A percentile compares a stretch with the other conserved stretches of the same genome.
Evolutionary conservation across 306 rosid genomes (phyloP).

Genomic region (Trifolium repens): DNA sequence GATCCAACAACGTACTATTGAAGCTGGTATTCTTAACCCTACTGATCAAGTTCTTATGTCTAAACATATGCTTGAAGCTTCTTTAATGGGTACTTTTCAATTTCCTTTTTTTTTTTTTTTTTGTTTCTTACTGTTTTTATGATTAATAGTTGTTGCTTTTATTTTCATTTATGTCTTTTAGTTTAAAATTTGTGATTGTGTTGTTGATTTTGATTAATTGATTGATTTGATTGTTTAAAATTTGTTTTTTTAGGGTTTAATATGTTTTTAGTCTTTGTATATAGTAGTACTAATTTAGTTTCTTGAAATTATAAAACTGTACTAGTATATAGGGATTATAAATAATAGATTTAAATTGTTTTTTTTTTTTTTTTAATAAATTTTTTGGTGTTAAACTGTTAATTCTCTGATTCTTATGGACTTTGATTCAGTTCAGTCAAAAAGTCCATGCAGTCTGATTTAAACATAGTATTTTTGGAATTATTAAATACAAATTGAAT

Average conservation of each 20-base stretch:
- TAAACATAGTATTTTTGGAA: too few relatives aligned
- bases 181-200: not conserved
- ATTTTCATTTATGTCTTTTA: not conserved
- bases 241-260: not conserved
- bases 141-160: slow-evolving; percentile 11
- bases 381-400: too few relatives aligned
- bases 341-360: too few relatives aligned
- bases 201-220: not conserved
- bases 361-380: too few relatives aligned
- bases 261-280: not conserved
- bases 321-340: too few relatives aligned
- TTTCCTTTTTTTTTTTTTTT: not conserved
- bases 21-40: slow-evolving; percentile 70
- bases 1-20: slow-evolving; percentile 66
- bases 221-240: not conserved
- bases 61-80: slow-evolving; percentile 79
- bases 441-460: too few relatives aligned
- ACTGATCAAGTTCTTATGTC: slow-evolving; percentile 93
- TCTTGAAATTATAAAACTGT: not conserved
- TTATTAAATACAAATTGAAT: too few relatives aligned
- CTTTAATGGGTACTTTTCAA: slow-evolving; percentile 80
- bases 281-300: not conserved
- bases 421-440: too few relatives aligned
- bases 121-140: not conserved
- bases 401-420: too few relatives aligned